A percentile compares a stretch with the other conserved stretches of the same genome.
Conservation (phyloP, 192 early-diverging fungal genomes). For the Umbelopsis sp. region DNA sequence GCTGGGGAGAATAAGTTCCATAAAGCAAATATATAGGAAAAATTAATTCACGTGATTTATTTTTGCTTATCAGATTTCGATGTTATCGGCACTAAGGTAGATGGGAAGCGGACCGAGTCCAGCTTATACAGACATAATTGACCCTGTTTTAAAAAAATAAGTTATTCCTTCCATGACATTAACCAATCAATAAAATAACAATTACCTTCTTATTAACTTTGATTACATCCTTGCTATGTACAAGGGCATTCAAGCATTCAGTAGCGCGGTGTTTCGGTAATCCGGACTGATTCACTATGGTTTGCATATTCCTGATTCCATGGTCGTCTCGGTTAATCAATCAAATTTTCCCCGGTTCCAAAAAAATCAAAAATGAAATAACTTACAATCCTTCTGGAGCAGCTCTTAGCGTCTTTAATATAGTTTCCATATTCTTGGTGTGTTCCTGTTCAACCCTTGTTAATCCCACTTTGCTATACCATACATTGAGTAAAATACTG, state of each 20-base stretch:
- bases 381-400: conserved; percentile 36
- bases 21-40: not conserved
- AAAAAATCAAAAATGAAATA: not conserved
- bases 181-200: not conserved
- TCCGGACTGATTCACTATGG: conserved; percentile 12
- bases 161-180: not conserved
- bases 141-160: conserved; percentile 12
- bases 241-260: conserved; percentile 32
- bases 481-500: not conserved
- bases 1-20: not conserved
- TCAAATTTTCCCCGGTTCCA: no score
- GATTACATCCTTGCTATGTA: conserved; percentile 33
- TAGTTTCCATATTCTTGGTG: conserved; percentile 15
- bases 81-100: not conserved
- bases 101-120: conserved; percentile 22
- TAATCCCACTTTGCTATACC: not conserved
- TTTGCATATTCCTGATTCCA: not conserved
- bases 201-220: conserved; percentile 36
- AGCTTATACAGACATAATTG: conserved; percentile 23
- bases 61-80: not conserved
- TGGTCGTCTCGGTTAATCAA: not conserved
- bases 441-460: conserved; percentile 16
- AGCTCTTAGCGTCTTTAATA: conserved; percentile 21
- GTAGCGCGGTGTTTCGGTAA: conserved; percentile 30
- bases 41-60: conserved; percentile 12